phyloP scores from a whole-genome alignment of 129 eudicot genomes.

The Flaveria brownii region DNA sequence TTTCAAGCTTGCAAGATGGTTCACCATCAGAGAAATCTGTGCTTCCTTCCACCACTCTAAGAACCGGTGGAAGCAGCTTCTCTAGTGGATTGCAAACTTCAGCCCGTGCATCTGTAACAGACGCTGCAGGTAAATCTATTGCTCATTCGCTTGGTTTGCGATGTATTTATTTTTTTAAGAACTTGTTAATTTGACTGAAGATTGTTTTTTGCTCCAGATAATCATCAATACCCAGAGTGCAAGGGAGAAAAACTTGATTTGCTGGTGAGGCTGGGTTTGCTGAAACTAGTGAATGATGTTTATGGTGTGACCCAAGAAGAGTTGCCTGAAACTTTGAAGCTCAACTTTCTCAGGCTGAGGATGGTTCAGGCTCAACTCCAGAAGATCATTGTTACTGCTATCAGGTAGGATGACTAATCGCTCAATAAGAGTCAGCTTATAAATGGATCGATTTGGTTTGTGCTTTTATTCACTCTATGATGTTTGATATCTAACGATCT shows the following conservation, averaged over 20 bases:
- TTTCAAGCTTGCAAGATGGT: slow-evolving; percentile 45
- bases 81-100: slow-evolving; percentile 43
- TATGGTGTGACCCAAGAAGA: slow-evolving; percentile 66
- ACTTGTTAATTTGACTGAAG: slow-evolving; percentile 6
- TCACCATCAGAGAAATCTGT: slow-evolving; percentile 30
- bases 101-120: slow-evolving; percentile 32
- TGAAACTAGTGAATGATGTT: slow-evolving; percentile 70
- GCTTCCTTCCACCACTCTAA: slow-evolving; percentile 68
- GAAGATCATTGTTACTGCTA: slow-evolving; percentile 80
- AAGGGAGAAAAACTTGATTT: slow-evolving; percentile 82
- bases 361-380: slow-evolving; percentile 76
- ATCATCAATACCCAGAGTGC: slow-evolving; percentile 54
- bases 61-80: slow-evolving; percentile 78
- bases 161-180: neutral
- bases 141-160: slow-evolving; percentile 2
- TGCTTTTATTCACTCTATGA: neutral
- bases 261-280: slow-evolving; percentile 76
- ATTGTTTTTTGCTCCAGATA: slow-evolving; percentile 34
- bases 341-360: slow-evolving; percentile 65
- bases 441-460: neutral
- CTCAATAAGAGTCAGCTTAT: neutral
- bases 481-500: neutral
- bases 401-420: slow-evolving; percentile 52
- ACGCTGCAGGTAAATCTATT: slow-evolving; percentile 42
- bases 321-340: slow-evolving; percentile 83